phyloP scores from a whole-genome alignment of 345 rosid species.

The Murraya koenigii region DNA sequence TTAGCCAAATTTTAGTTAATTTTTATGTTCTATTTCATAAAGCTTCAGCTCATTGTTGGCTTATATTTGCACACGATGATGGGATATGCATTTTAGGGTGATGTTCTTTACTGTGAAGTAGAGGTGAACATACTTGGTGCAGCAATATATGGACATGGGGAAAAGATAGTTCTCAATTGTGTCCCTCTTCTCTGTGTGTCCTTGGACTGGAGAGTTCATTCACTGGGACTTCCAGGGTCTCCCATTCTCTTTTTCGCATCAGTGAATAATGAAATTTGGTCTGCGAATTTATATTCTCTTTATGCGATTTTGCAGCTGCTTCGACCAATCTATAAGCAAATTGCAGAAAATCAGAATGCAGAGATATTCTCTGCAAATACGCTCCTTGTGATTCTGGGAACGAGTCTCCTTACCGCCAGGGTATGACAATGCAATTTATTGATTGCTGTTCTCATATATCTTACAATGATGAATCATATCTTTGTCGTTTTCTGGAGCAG shows the following conservation, averaged over 20 bases:
- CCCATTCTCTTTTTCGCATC: neutral
- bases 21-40: neutral
- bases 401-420: slow-evolving; percentile 99
- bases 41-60: neutral
- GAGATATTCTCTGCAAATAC: slow-evolving; percentile 99
- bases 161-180: neutral
- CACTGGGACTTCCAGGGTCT: neutral
- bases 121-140: neutral
- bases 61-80: neutral
- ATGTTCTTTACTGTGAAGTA: neutral
- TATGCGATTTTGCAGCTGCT: slow-evolving; percentile 66
- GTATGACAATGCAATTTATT: slow-evolving; percentile 39
- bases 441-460: slow-evolving; percentile 19
- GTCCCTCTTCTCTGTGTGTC: neutral
- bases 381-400: slow-evolving; percentile 92
- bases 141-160: neutral
- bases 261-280: neutral
- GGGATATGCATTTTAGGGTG: neutral
- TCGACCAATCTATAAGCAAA: slow-evolving; percentile 94
- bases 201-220: neutral
- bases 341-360: slow-evolving; percentile 96
- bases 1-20: neutral
- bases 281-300: slow-evolving; percentile 9
- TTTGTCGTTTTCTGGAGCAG: slow-evolving; percentile 40
- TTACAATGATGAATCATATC: slow-evolving; percentile 5